These are phyloP conservation scores for Penicillium janthinellum DNA, from an alignment of 2,329 filamentous ascomycete genomes.

Conservation along the genomic window DNA sequence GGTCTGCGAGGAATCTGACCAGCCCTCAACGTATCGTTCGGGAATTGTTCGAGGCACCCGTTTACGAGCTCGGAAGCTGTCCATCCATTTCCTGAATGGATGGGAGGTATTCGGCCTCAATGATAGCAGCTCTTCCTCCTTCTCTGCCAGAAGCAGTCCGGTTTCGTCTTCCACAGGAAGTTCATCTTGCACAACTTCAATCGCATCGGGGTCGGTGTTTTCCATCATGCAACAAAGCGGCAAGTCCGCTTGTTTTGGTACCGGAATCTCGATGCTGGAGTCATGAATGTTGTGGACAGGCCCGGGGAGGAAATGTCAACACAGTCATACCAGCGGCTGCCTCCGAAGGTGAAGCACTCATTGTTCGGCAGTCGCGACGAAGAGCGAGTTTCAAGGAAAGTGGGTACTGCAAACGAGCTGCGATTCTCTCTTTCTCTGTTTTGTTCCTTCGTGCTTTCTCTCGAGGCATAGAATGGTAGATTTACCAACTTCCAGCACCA, in stretches of 20 bases:
- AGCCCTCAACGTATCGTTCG: constrained; percentile 40
- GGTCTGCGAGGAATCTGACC: constrained; percentile 33
- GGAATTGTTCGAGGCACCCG: constrained; percentile 19
- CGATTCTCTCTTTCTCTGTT: not conserved
- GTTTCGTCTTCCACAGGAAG: constrained; percentile 4
- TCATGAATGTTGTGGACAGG: constrained; percentile 16
- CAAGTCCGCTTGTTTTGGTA: constrained; percentile 6
- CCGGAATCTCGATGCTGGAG: not conserved
- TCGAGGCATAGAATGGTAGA: not conserved
- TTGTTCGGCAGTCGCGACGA: constrained; percentile 21
- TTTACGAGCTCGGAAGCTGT: constrained; percentile 38
- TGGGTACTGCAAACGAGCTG: not conserved
- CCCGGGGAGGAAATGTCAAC: not conserved
- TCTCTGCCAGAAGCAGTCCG: constrained; percentile 10
- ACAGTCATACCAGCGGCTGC: constrained; percentile 8
- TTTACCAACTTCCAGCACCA: not conserved
- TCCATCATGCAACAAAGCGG: constrained; percentile 16
- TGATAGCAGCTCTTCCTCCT: constrained; percentile 7
- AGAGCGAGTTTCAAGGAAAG: constrained; percentile 1
- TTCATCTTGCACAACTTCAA: constrained; percentile 5
- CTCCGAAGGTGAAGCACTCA: constrained; percentile 7
- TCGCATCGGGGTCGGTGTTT: constrained; percentile 1
- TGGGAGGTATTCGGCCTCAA: constrained; percentile 16
- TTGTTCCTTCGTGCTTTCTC: not conserved
- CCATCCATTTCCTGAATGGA: constrained; percentile 44